Base-by-base conservation (phyloP, 805 yeast species). In the Metschnikowia borealis region DNA sequence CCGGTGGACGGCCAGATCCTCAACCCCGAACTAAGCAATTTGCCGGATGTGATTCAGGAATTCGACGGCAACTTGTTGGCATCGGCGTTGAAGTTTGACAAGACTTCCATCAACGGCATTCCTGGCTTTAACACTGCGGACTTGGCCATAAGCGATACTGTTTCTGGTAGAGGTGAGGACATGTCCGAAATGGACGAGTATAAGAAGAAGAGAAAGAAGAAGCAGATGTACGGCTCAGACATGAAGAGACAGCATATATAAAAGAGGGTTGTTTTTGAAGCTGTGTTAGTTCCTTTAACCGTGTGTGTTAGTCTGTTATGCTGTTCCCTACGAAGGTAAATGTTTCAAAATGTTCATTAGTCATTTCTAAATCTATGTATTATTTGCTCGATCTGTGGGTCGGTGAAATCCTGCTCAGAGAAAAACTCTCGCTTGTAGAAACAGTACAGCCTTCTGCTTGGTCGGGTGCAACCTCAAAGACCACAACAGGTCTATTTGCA, bases 101-200 rank as follows among this genome's bases (percentile, higher is more conserved):
- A 78, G 56, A 83, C 89, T 2, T 78, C 85, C 0, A 76, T 80
- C 15, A 74, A 81, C 49, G 94, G 94, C 1, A 78, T 88, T 14
- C 89, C 91, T 0, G 95, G 92, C 0, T 86, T 87, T 61, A 87
- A 85, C 56, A 70, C 86, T 8, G 69, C 82, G 3, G 79, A 83
- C 54, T 74, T 88, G 59, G 94, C 87, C 3, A 76, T 83, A 45
- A 78, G 77, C 45, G 84, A 76, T 47, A 71, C 69, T 42, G 64
- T 70, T 20, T 56, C 69, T 35, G 70, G 68, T 64, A 62, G 77
- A 52, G 67, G 73, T 13, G 78, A 74, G 44, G 77, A 71, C 49
- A 64, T 66, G 56, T 62, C 65, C 6, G 76, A 71, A 26, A 63
- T 60, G 40, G 77, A 73, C 42, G 77, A 73, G 33, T 57, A 55